These are phyloP conservation scores for Pseudozyma sp. DNA, from an alignment of 1,284 basidiomycete species.

Conservation along the genomic window DNA sequence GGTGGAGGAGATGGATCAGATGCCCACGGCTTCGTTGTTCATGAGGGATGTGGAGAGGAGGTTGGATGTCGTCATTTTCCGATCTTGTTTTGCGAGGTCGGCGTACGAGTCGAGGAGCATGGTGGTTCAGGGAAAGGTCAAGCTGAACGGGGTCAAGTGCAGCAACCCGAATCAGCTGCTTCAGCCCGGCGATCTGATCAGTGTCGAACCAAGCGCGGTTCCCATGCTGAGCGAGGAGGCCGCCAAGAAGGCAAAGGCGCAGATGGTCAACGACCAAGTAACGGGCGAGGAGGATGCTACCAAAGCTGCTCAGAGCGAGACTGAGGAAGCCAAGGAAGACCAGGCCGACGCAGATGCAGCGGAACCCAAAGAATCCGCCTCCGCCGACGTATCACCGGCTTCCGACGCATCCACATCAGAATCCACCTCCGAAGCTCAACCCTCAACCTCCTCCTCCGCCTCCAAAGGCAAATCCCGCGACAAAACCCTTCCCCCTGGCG, in stretches of 20 bases:
- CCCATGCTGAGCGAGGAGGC: slow-evolving; percentile 73
- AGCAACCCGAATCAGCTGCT: slow-evolving; percentile 87
- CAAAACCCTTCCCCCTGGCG: slow-evolving; percentile 55
- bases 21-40: slow-evolving; percentile 63
- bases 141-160: slow-evolving; percentile 87
- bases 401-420: slow-evolving; percentile 11
- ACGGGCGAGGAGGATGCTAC: slow-evolving; percentile 50
- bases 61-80: slow-evolving; percentile 90
- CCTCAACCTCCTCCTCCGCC: not conserved
- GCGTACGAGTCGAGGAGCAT: slow-evolving; percentile 89
- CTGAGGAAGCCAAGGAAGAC: slow-evolving; percentile 1
- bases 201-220: slow-evolving; percentile 84
- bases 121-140: slow-evolving; percentile 87
- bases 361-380: slow-evolving; percentile 16
- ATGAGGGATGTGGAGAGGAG: slow-evolving; percentile 80
- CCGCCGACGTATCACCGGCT: not conserved
- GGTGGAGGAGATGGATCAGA: slow-evolving; percentile 44
- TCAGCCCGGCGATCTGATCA: slow-evolving; percentile 92
- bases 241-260: slow-evolving; percentile 45
- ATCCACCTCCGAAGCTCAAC: not conserved
- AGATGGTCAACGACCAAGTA: slow-evolving; percentile 37
- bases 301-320: slow-evolving; percentile 18
- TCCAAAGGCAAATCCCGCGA: slow-evolving; percentile 32
- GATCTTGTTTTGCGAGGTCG: slow-evolving; percentile 88
- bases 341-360: not conserved